These are phyloP conservation scores for Pyrenophora graminea DNA, from an alignment of 2,329 filamentous ascomycete genomes.

Conservation along the genomic window DNA sequence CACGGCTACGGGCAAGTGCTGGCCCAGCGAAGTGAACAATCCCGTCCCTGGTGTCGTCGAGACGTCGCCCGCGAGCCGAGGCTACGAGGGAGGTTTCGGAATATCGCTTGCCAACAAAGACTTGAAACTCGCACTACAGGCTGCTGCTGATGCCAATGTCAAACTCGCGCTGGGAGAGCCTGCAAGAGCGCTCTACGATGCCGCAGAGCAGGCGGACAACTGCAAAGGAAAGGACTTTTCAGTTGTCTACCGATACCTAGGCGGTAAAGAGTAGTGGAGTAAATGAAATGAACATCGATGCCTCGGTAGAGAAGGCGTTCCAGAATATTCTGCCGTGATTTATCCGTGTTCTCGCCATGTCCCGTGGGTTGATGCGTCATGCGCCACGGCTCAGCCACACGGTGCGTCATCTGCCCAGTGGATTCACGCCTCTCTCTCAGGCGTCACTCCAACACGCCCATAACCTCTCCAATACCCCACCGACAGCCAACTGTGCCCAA, in stretches of 20 bases:
- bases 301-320: too few relatives aligned
- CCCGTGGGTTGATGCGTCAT: constrained; percentile 1
- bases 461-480: constrained; percentile 3
- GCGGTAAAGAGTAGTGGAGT: constrained; percentile 50
- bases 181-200: constrained; percentile 53
- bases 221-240: constrained; percentile 57
- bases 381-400: constrained; percentile 11
- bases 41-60: constrained; percentile 84
- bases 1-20: constrained; percentile 89
- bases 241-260: constrained; percentile 56
- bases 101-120: constrained; percentile 57
- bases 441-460: constrained; percentile 9
- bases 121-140: constrained; percentile 54
- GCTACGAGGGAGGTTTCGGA: constrained; percentile 63
- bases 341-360: neutral
- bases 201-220: constrained; percentile 48
- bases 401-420: constrained; percentile 17
- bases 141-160: constrained; percentile 51
- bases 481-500: neutral
- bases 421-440: constrained; percentile 7
- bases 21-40: constrained; percentile 95
- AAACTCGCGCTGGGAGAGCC: constrained; percentile 52
- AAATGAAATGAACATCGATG: too few relatives aligned
- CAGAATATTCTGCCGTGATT: too few relatives aligned
- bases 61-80: constrained; percentile 72